Evolutionary conservation across 2,329 filamentous ascomycete species (phyloP), one percentile per base, ranked within the genome.

Genomic region (Aspergillus sp.): DNA sequence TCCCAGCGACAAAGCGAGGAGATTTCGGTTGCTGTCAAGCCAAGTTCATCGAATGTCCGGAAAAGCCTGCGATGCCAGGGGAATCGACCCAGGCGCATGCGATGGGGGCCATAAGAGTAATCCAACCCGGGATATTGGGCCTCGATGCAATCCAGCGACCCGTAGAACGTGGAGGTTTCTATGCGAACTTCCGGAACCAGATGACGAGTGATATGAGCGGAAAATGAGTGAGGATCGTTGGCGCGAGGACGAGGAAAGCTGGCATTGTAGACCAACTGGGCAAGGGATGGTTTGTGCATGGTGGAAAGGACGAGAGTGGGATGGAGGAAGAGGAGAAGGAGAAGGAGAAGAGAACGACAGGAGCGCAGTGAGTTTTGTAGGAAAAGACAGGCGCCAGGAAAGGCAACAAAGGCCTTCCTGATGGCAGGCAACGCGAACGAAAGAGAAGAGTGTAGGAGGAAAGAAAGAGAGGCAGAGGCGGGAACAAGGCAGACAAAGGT

Each of bases 101-200:
- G 76, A 66, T 84, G 81, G 1, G 80, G 78, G 5, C 69, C 66
- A 56, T 79, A 73, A 41, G 77, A 76, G 63, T 84, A 84, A 69
- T 84, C 81, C 41, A 83, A 71, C 32, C 81, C 81, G 0, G 81
- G 81, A 57, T 84, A 83, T 49, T 81, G 79, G 43, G 81, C 80
- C 69, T 83, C 81, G 50, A 82, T 73, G 57, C 75, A 80, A 68
- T 82, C 79, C 41, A 82, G 71, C 36, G 76, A 73, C 56, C 81
- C 81, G 65, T 83, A 83, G 68, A 82, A 84, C 43, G 73, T 76
- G 46, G 75, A 74, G 1, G 80, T 82, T 63, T 84, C 81, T 53
- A 80, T 72, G 49, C 80, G 78, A 45, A 84, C 79, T 69, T 84
- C 81, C 33, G 78, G 78, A 26, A 83, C 78, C 38, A 84, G 73